A percentile compares a stretch with the other conserved stretches of the same genome.
These are phyloP conservation scores for Alternaria novae-zelandiae DNA, from an alignment of 2,329 filamentous ascomycete genomes.

Conservation along the genomic window DNA sequence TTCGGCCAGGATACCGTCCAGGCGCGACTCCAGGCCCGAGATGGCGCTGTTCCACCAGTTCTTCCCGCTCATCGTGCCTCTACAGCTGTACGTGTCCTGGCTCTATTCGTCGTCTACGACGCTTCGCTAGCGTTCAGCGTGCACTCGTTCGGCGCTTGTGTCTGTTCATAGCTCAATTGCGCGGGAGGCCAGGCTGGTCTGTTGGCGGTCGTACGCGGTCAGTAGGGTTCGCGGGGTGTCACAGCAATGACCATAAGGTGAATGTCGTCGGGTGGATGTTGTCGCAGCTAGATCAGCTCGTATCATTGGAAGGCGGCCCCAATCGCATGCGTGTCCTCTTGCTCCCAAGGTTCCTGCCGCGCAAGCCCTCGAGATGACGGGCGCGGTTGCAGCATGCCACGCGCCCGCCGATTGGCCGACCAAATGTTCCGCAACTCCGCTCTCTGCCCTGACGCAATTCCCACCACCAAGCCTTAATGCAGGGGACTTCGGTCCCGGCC, in stretches of 20 bases:
- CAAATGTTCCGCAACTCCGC: conserved; percentile 1
- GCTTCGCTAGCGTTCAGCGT: conserved; percentile 38
- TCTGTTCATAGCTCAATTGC: conserved; percentile 39
- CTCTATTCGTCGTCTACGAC: conserved; percentile 2
- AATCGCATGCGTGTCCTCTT: conserved; percentile 25
- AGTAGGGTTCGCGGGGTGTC: conserved; percentile 27
- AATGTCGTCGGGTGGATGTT: background rate
- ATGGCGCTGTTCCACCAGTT: conserved; percentile 72
- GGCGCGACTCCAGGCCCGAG: conserved; percentile 87
- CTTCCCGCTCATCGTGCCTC: conserved; percentile 35
- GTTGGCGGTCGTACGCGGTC: conserved; percentile 29
- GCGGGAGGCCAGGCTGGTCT: conserved; percentile 37
- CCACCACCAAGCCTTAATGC: background rate
- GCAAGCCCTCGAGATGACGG: conserved; percentile 19
- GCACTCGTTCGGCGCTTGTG: conserved; percentile 33
- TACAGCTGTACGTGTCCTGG: conserved; percentile 2
- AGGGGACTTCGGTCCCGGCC: background rate
- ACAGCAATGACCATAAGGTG: background rate
- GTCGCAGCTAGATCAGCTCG: background rate
- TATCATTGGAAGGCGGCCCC: background rate
- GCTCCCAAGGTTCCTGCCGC: conserved; percentile 8
- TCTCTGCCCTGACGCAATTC: conserved; percentile 20
- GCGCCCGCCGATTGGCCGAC: conserved; percentile 14
- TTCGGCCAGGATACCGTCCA: conserved; percentile 90
- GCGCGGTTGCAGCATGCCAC: conserved; percentile 15